Evolutionary conservation across 2,329 filamentous ascomycete genomes (phyloP), one percentile per base, ranked within the genome.

Genomic region (Zymoseptoria pseudotritici): DNA sequence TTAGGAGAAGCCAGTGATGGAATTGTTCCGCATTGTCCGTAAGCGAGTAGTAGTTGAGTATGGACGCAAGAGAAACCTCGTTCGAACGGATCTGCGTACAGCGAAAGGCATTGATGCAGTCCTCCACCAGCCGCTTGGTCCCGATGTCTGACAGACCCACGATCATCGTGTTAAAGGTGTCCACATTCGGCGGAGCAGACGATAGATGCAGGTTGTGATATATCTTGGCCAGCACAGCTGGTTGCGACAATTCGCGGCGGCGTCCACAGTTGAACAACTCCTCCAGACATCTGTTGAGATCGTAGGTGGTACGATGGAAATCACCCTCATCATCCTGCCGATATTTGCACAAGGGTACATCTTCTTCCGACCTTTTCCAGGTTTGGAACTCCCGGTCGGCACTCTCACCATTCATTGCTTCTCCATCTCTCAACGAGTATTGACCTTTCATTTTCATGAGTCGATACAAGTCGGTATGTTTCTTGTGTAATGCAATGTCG

Each of bases 101-200:
- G 4, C 63, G 60, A 19, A 73, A 61, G n/a, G 68, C 65, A 13
- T 29, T 31, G 5, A 76, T 67, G 17, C 76, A 64, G 3, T 69
- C 66, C 1, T 66, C 52, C 22, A 76, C 71, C 21, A 75, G 66
- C 11, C 65, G 54, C 22, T 29, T 22, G 26, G 52, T 53, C 21
- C 52, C 52, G 1, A 58, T 49, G 8, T 56, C 55, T 56, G 82
- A 79, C 55, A 93, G 85, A n/a, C 83, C 82, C n/a, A 82, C 72
- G 2, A 93, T 80, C 24, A 94, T 78, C 11, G 81, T 80, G 69
- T 91, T 91, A 75, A 86, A 90, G 3, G 86, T 90, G 64, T 85
- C 79, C 42, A 89, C 80, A 62, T 83, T 83, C 0, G 89, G 87
- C 8, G 72, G 82, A 19, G 83, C 77, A 1, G 80, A 72, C 2